Percentiles rank a stretch among this genome's conserved stretches.
Conservation (phyloP, 768 basidiomycete genomes). For the Austroboletus eburneus region DNA sequence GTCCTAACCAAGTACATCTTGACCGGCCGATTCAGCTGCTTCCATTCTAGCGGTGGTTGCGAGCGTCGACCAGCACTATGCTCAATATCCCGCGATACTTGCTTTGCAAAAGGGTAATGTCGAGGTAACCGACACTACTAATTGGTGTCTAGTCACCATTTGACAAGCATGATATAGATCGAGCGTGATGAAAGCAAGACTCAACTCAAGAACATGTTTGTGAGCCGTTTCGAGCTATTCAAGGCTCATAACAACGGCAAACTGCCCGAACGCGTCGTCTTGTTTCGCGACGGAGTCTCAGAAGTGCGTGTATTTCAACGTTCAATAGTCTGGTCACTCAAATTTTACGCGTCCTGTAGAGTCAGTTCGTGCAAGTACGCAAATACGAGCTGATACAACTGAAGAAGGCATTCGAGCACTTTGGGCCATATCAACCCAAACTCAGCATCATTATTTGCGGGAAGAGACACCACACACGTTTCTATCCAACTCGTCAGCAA, state of each 20-base stretch:
- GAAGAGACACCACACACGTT: conserved; percentile 54
- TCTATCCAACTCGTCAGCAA: conserved; percentile 41
- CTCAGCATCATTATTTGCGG: conserved; percentile 53
- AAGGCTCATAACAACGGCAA: conserved; percentile 27
- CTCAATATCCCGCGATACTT: conserved; percentile 47
- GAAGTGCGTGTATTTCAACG: conserved; percentile 44
- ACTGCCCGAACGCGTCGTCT: conserved; percentile 42
- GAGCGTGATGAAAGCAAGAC: conserved; percentile 27
- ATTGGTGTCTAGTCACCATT: no score
- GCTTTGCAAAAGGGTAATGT: conserved; percentile 53
- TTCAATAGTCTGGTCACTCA: not conserved
- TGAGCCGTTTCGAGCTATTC: conserved; percentile 41
- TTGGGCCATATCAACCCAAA: conserved; percentile 41
- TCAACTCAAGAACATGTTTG: conserved; percentile 45
- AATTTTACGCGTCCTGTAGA: conserved; percentile 25
- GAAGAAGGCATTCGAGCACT: conserved; percentile 36
- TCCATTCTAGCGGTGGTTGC: conserved; percentile 54
- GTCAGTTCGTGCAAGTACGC: conserved; percentile 46
- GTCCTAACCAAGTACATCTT: not conserved
- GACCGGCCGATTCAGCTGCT: conserved; percentile 23
- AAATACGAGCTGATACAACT: conserved; percentile 40
- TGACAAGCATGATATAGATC: conserved; percentile 1
- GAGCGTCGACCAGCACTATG: conserved; percentile 42
- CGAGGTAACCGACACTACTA: conserved; percentile 57
- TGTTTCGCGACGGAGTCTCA: conserved; percentile 72